Evolutionary conservation across 345 rosid species (phyloP).

Genomic region (Anacardium occidentale): DNA sequence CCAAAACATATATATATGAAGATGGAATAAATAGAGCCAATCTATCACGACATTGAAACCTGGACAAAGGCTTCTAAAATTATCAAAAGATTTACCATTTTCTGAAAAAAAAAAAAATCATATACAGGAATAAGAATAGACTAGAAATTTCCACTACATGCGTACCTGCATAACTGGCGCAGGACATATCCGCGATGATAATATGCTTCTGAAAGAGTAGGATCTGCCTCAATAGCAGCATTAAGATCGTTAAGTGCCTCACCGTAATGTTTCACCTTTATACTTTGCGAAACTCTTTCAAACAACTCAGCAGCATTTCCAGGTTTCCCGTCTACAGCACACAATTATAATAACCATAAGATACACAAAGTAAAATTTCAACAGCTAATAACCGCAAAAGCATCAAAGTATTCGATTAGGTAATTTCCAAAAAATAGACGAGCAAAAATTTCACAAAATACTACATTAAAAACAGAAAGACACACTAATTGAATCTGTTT

Average conservation of each 20-base stretch:
- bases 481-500: neutral
- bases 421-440: neutral
- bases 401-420: slow-evolving; percentile 1
- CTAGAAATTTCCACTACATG: neutral
- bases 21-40: neutral
- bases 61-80: neutral
- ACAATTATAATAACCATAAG: neutral
- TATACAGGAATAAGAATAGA: neutral
- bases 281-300: slow-evolving; percentile 73
- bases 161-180: slow-evolving; percentile 88
- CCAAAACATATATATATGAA: neutral
- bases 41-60: neutral
- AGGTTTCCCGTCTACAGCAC: slow-evolving; percentile 55
- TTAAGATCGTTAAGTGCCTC: slow-evolving; percentile 92
- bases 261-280: slow-evolving; percentile 72
- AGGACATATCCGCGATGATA: slow-evolving; percentile 72
- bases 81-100: neutral
- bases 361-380: neutral
- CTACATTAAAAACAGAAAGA: neutral
- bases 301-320: slow-evolving; percentile 66
- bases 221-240: slow-evolving; percentile 91
- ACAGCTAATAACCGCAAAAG: neutral
- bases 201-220: slow-evolving; percentile 85
- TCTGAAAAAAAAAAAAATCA: neutral
- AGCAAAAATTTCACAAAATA: neutral